phyloP scores from a whole-genome alignment of 208 protist genomes.

The Wallacemonas rigidus region DNA sequence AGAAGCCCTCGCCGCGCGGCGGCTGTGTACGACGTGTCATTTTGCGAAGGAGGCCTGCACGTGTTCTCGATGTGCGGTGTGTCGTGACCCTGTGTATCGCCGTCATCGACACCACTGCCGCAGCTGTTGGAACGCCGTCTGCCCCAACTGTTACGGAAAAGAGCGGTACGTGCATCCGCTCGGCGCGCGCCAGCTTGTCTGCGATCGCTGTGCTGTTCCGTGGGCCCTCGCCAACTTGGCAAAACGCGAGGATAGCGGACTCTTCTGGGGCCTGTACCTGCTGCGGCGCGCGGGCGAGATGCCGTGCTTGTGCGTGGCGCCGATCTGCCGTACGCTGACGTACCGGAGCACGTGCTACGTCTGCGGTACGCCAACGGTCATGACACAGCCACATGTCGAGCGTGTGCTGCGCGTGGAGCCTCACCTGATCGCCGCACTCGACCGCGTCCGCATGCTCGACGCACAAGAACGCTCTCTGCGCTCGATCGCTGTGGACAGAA shows the following conservation, averaged over 20 bases:
- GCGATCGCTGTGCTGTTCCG: slow-evolving; percentile 60
- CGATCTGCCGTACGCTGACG: slow-evolving; percentile 50
- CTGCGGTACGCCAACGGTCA: slow-evolving; percentile 64
- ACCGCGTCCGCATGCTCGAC: slow-evolving; percentile 39
- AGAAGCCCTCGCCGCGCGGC: slow-evolving; percentile 29
- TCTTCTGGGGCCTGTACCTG: slow-evolving; percentile 75
- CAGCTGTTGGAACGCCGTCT: slow-evolving; percentile 67
- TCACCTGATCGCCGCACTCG: slow-evolving; percentile 4
- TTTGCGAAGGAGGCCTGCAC: slow-evolving; percentile 47
- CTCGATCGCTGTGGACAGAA: slow-evolving; percentile 31
- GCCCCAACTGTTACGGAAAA: slow-evolving; percentile 49
- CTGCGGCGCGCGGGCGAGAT: slow-evolving; percentile 55
- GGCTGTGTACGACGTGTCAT: slow-evolving; percentile 51
- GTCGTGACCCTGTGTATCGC: slow-evolving; percentile 25
- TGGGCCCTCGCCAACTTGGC: slow-evolving; percentile 49
- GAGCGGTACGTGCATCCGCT: slow-evolving; percentile 59
- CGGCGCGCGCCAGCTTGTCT: slow-evolving; percentile 44
- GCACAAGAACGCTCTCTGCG: slow-evolving; percentile 34
- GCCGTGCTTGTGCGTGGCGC: slow-evolving; percentile 58
- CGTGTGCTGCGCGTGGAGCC: slow-evolving; percentile 42
- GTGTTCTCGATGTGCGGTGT: slow-evolving; percentile 52
- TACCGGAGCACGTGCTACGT: slow-evolving; percentile 42
- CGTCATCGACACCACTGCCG: slow-evolving; percentile 74
- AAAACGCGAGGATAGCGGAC: slow-evolving; percentile 32
- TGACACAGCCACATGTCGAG: slow-evolving; percentile 58